These are phyloP conservation scores for Cronartium ribicola DNA, from an alignment of 1,284 basidiomycete species.

Conservation along the genomic window DNA sequence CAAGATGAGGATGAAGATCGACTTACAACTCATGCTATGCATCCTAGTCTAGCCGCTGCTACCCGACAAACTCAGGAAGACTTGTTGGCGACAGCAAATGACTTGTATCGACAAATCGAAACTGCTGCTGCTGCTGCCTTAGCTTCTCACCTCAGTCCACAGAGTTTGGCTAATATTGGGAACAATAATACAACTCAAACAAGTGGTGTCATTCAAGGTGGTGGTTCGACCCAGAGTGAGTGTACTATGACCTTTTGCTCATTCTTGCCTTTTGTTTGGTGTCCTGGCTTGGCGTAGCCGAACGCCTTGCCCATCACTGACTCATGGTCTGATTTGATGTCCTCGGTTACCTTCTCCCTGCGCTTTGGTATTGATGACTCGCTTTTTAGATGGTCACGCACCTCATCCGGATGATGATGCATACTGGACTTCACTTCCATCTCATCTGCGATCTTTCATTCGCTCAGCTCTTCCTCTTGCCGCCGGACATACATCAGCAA, in stretches of 20 bases:
- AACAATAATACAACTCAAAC: constrained; percentile 5
- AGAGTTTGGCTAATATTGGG: constrained; percentile 20
- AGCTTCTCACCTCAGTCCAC: constrained; percentile 24
- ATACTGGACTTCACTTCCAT: constrained; percentile 60
- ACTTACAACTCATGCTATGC: constrained; percentile 39
- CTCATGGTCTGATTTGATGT: not conserved
- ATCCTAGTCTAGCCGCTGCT: constrained; percentile 35
- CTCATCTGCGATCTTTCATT: constrained; percentile 59
- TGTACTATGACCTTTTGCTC: not conserved
- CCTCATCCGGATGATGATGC: constrained; percentile 55
- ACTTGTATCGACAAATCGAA: constrained; percentile 61
- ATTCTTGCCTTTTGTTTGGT: too few species aligned
- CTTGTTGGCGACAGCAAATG: constrained; percentile 59
- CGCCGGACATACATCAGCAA: constrained; percentile 46
- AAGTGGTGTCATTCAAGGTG: not conserved
- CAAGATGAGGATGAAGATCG: constrained; percentile 29
- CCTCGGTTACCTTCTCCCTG: not conserved
- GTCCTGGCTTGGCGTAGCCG: too few species aligned
- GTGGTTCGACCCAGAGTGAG: constrained; percentile 1
- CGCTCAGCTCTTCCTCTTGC: constrained; percentile 58
- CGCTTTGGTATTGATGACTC: not conserved
- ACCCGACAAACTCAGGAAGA: constrained; percentile 55
- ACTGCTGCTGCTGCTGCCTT: constrained; percentile 52
- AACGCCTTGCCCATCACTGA: too few species aligned
- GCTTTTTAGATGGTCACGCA: constrained; percentile 24